Base-by-base conservation (phyloP, 1,284 basidiomycete species). In the Marasmius fiardii region DNA sequence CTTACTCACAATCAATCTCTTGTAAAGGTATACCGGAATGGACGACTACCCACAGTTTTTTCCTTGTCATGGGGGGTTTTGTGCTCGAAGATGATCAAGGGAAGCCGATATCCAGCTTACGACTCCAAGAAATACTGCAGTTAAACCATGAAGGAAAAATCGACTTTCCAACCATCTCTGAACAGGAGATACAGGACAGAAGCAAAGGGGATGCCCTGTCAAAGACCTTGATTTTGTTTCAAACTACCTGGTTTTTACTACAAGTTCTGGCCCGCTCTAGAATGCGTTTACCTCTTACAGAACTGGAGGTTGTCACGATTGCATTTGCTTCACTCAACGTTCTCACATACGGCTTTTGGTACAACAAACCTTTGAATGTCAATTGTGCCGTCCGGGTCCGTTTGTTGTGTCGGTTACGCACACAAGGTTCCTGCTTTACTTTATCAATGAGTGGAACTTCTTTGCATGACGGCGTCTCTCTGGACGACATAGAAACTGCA, bases 21-120 rank as follows among this genome's bases (percentile, higher is more conserved):
- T 14, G 16, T 21, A n/a, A 16, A 28, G 20, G 12, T 45, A 43
- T 24, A 18, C 18, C 16, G 41, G 50, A 14, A 4, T 68, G 67
- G 67, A 64, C 62, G 8, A 57, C 48, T 43, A 62, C 63, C 1
- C 67, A 68, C 50, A 62, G 60, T 0, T 64, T 63, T 56, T 67
- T 67, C 18, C 52, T 60, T 5, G 53, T 63, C 48, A 68, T 68
- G 67, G 67, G 67, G 10, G 67, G 67, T 4, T 68, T 66, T 35
- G 58, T 59, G 33, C 41, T 61, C 3, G 53, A 52, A 21, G 56
- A 63, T 12, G 45, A 51, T 3, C 54, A 60, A 2, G 50, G 21
- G 23, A 41, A 41, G 2, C 39, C 39, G 14, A 41, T 41, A 41
- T 41, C 48, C 21, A 50, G 37, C 33, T 21, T 37, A 35, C 23